These are phyloP conservation scores for Chlamydomonas eustigma DNA, from an alignment of 139 green algal species.

Conservation along the genomic window DNA sequence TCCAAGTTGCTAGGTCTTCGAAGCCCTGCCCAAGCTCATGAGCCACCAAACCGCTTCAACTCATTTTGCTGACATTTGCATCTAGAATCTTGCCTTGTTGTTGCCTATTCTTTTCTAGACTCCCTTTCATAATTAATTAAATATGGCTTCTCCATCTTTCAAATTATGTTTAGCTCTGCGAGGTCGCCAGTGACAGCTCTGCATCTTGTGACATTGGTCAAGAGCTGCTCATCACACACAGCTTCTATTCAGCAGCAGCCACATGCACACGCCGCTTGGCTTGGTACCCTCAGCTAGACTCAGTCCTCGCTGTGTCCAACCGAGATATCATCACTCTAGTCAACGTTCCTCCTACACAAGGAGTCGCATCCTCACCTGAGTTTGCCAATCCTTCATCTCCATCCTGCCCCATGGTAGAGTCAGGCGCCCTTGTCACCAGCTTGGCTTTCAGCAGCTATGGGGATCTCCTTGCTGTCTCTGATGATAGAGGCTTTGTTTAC, in stretches of 20 bases:
- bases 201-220: constrained; percentile 3
- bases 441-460: constrained; percentile 45
- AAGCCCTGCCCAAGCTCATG: too few relatives aligned
- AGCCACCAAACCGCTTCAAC: neutral
- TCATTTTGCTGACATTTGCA: neutral
- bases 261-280: neutral
- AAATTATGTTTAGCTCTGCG: neutral
- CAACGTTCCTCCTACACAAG: constrained; percentile 1
- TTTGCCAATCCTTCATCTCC: neutral
- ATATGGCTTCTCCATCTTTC: too few relatives aligned
- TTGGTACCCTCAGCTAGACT: constrained; percentile 46
- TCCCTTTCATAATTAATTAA: too few relatives aligned
- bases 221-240: constrained; percentile 18
- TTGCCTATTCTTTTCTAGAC: too few relatives aligned
- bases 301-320: constrained; percentile 44
- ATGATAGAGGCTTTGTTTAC: constrained; percentile 31
- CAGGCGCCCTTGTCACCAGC: constrained; percentile 20
- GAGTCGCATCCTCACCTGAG: neutral
- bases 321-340: constrained; percentile 7
- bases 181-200: neutral
- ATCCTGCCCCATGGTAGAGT: constrained; percentile 1
- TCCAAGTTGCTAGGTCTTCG: neutral
- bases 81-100: too few relatives aligned
- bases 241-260: constrained; percentile 7
- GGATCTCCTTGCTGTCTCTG: constrained; percentile 48